These are phyloP conservation scores for Fomitopsis pinicola DNA, from an alignment of 1,284 basidiomycete species.

Conservation along the genomic window DNA sequence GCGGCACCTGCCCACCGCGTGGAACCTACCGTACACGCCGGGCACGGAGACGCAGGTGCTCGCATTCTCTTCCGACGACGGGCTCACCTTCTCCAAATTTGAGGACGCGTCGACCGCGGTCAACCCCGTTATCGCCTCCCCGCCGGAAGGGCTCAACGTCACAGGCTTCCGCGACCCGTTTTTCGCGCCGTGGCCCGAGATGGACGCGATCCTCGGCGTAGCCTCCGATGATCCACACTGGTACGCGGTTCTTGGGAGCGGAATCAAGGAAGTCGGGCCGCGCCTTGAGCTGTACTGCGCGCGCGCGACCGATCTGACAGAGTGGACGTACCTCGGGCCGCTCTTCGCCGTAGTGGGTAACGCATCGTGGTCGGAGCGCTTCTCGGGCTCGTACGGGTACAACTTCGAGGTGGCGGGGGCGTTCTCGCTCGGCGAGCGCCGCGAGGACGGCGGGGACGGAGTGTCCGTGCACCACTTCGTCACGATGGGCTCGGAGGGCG, in stretches of 20 bases:
- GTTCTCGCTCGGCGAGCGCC: neutral
- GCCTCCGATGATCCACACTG: neutral
- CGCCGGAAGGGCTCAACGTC: neutral
- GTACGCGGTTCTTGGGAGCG: neutral
- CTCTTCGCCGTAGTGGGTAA: neutral
- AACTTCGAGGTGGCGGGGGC: neutral
- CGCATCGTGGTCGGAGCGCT: neutral
- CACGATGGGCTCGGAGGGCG: neutral
- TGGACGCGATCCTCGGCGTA: neutral
- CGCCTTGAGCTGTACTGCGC: neutral
- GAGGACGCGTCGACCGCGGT: neutral
- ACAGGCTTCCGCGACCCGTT: neutral
- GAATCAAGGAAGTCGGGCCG: neutral
- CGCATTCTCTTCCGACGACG: neutral
- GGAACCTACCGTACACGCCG: no score
- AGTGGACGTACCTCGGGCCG: neutral
- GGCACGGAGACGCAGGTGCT: neutral
- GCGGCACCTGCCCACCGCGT: no score
- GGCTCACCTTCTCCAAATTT: neutral
- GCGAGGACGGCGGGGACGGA: neutral
- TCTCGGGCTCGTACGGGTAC: neutral
- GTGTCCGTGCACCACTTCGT: neutral
- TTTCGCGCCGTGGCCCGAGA: neutral
- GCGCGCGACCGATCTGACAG: neutral
- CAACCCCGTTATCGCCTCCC: neutral